A percentile compares a stretch with the other conserved stretches of the same genome.
Conservation (phyloP, 371 early-diverging fungal species). For the Phascolomyces articulosus region DNA sequence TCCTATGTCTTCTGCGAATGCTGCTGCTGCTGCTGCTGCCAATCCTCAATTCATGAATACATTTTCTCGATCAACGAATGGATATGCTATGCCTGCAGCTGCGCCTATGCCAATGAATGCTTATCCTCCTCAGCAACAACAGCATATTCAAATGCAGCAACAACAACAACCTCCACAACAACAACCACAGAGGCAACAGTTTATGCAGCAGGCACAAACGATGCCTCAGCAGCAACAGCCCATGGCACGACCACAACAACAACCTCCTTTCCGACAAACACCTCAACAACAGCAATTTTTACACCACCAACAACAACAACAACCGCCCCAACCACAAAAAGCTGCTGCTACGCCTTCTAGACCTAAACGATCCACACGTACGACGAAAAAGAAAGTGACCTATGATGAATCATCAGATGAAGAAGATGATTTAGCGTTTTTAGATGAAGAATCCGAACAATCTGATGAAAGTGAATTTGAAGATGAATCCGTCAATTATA, state of each 20-base stretch:
- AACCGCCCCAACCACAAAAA: conserved; percentile 30
- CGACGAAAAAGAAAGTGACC: conserved; percentile 39
- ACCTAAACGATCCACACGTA: conserved; percentile 37
- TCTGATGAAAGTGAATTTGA: conserved; percentile 31
- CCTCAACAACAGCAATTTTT: background rate
- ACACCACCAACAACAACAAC: conserved; percentile 17
- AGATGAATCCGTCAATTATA: conserved; percentile 17
- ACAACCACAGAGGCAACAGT: background rate
- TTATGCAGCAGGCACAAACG: no score
- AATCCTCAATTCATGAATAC: conserved; percentile 30
- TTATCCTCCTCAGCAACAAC: conserved; percentile 15
- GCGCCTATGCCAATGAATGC: conserved; percentile 10
- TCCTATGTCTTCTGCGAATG: background rate
- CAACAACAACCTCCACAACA: conserved; percentile 3
- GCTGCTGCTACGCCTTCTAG: conserved; percentile 25
- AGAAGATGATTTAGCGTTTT: conserved; percentile 36
- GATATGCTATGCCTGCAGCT: conserved; percentile 17
- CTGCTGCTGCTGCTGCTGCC: background rate
- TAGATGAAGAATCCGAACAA: conserved; percentile 34
- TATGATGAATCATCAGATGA: conserved; percentile 53
- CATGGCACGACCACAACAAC: conserved; percentile 5
- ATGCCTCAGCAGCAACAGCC: conserved; percentile 10
- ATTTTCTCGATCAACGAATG: conserved; percentile 23
- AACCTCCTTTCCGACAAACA: background rate
- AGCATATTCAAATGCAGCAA: background rate